Percentiles rank a stretch among this genome's conserved stretches.
phyloP scores from a whole-genome alignment of 768 basidiomycete genomes.

The Mycena vulgaris region DNA sequence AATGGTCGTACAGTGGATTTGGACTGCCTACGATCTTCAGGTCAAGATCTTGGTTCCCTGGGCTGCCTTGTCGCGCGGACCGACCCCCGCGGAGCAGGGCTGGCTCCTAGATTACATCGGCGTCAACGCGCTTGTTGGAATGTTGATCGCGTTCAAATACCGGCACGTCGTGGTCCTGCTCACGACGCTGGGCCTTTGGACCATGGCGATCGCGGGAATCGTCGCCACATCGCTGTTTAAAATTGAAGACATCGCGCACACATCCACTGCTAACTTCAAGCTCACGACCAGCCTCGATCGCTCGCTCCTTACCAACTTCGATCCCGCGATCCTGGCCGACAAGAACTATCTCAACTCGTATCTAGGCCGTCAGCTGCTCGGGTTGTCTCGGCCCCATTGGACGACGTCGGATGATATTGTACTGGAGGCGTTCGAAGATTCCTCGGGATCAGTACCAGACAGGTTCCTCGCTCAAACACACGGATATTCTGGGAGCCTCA shows the following conservation, averaged over 20 bases:
- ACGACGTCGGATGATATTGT: constrained; percentile 26
- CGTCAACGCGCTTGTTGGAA: neutral
- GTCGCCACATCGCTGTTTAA: constrained; percentile 26
- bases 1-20: constrained; percentile 28
- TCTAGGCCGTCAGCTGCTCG: constrained; percentile 21
- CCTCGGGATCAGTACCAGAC: neutral
- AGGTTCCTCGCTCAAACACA: constrained; percentile 1
- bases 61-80: constrained; percentile 22
- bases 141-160: constrained; percentile 12
- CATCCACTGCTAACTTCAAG: neutral
- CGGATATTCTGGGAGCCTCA: constrained; percentile 20
- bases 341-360: constrained; percentile 14
- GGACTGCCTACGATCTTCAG: constrained; percentile 25
- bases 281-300: neutral
- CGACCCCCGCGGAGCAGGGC: constrained; percentile 5
- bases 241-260: constrained; percentile 1
- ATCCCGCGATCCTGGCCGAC: neutral
- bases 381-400: constrained; percentile 14
- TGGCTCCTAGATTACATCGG: constrained; percentile 28
- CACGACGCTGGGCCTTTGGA: constrained; percentile 25
- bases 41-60: constrained; percentile 26
- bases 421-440: constrained; percentile 12
- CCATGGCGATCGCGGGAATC: constrained; percentile 20
- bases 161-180: constrained; percentile 23
- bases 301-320: neutral